Conservation (phyloP, 257 asterid species). For the Ajuga chamaepitys region DNA sequence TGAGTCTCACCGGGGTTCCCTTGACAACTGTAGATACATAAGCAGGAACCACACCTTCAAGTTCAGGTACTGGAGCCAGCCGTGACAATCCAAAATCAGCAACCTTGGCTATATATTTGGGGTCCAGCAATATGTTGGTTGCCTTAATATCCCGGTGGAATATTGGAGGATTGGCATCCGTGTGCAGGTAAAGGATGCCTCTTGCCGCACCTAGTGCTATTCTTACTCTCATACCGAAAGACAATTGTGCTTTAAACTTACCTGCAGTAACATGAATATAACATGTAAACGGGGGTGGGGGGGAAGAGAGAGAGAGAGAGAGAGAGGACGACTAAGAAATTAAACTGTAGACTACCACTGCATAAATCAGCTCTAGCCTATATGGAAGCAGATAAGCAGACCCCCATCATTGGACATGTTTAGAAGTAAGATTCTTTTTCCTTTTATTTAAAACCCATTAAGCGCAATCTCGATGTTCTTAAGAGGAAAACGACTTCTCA, state of each 20-base stretch:
- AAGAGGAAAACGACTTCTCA: not conserved
- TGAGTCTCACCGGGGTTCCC: slow-evolving; percentile 79
- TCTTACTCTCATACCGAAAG: slow-evolving; percentile 65
- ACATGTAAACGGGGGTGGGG: too few relatives aligned
- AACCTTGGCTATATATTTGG: slow-evolving; percentile 62
- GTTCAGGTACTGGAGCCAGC: slow-evolving; percentile 74
- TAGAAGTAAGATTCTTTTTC: not conserved
- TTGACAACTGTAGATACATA: slow-evolving; percentile 85
- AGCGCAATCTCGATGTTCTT: not conserved
- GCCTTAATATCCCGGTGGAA: slow-evolving; percentile 93
- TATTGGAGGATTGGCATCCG: slow-evolving; percentile 95
- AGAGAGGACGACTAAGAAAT: not conserved
- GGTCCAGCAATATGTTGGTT: slow-evolving; percentile 70
- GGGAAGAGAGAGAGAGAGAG: not conserved
- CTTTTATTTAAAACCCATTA: not conserved
- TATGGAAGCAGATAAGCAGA: not conserved
- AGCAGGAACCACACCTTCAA: slow-evolving; percentile 64
- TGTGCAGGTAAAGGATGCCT: slow-evolving; percentile 91
- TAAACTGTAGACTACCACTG: not conserved
- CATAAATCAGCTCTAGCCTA: not conserved
- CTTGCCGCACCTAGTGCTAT: slow-evolving; percentile 69
- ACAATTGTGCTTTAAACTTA: slow-evolving; percentile 40
- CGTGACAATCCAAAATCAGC: slow-evolving; percentile 91
- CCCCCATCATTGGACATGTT: not conserved
- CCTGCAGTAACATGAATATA: slow-evolving; percentile 31